Base-by-base conservation (phyloP, 306 rosid species). In the Cicer chorassanicum region DNA sequence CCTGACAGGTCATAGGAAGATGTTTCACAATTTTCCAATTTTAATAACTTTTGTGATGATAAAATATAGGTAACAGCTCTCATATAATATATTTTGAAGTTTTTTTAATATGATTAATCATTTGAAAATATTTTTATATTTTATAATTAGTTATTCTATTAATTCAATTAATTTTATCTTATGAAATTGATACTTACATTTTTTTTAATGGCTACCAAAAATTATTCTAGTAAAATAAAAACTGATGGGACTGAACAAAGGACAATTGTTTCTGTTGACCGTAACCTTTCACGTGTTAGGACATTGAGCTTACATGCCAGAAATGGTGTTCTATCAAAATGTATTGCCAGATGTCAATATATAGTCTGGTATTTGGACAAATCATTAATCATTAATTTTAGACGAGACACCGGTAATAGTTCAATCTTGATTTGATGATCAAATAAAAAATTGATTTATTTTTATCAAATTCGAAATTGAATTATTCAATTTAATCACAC, bases 211-310 rank as follows among this genome's bases (percentile, higher is more conserved):
- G 34, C 34, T 24, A 24, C 34, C 34, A 24, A 24, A 24, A 2
- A 24, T 24, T 24, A 24, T 24, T 24, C 34, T 24, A 41, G 9
- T 41, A 8, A 61, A 61, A 44, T 15, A 29, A 36, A 34, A 75
- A 11, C 6, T 49, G 50, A 54, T 15, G 42, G 42, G 34, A 70
- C 67, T 65, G 10, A 45, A 19, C 16, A 60, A 43, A 68, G 60
- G 55, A 66, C 81, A 64, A 65, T 44, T 60, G 72, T 67, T 46
- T 78, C 19, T 43, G 46, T 39, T 34, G 74, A 80, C 13, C 1
- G n/a, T 74, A 74, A 75, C 81, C 38, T 4, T 18, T 55, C 39
- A 56, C 6, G 75, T 73, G 68, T 34, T 59, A 18, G 44, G 61
- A 54, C 18, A 41, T 11, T 16, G 51, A 18, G 36, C 62, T 71